Evolutionary conservation across 1,284 basidiomycete genomes (phyloP), one percentile per base, ranked within the genome.

Genomic region (Pascua sp.): DNA sequence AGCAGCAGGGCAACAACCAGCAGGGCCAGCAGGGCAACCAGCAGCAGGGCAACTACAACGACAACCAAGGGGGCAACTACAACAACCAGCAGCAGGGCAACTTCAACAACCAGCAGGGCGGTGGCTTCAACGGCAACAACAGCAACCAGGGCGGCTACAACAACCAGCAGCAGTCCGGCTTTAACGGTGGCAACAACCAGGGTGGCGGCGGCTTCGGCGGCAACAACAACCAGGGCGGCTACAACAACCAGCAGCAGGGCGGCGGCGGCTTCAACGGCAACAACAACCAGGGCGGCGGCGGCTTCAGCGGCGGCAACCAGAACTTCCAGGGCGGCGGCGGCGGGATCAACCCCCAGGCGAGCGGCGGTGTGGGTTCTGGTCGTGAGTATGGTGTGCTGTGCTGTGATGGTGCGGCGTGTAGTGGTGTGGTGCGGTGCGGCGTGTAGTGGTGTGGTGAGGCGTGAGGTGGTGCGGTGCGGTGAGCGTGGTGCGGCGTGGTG

Each of bases 1-100:
- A 57, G 51, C 55, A 57, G 47, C 52, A 51, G 36, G 49, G 53
- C 36, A 18, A 52, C n/a, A 57, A 60, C 48, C 49, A 55, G 44
- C 46, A 49, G 37, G 41, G 51, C 39, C 53, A 62, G 42, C 8
- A 32, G 47, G 51, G 49, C 37, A 38, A 50, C n/a, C 49, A 49
- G n/a, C 47, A 57, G 37, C 18, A 49, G 24, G 55, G 38, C 38
- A 52, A 57, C 51, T 42, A 56, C 47, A 40, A 17, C 49, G 36
- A 52, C 36, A 18, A 47, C 45, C 37, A 43, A 17, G 47, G 47
- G 50, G 46, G 48, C 46, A 41, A 37, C 56, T n/a, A 57, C 59
- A 47, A 54, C 40, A 51, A 50, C 47, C 50, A 60, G 47, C 47
- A 57, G 38, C 52, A 53, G 12, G n/a, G 10, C 41, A 18, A 42